Conservation (phyloP, 2,329 filamentous ascomycete genomes). For the Penicillium olsonii region DNA sequence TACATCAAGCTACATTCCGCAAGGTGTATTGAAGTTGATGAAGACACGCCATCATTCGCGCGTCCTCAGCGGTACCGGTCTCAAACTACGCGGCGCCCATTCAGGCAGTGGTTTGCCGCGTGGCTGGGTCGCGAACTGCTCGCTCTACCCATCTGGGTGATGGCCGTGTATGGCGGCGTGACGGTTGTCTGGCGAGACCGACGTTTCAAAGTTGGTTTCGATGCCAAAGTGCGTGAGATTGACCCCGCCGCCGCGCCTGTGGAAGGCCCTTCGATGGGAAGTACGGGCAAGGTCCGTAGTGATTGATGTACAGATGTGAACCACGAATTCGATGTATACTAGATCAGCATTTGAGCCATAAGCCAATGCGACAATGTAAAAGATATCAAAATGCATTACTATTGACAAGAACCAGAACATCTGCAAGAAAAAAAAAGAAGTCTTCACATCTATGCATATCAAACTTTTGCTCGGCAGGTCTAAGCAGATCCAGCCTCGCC, state of each 20-base stretch:
- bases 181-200: conserved; percentile 86
- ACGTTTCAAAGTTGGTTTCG: conserved; percentile 75
- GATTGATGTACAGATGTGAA: conserved; percentile 16
- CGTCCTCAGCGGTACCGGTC: conserved; percentile 46
- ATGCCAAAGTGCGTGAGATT: conserved; percentile 75
- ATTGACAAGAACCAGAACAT: conserved; percentile 12
- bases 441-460: conserved; percentile 14
- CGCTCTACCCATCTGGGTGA: conserved; percentile 85
- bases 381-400: conserved; percentile 7
- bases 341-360: not conserved
- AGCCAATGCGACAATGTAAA: not conserved
- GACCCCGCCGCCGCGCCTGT: conserved; percentile 16
- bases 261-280: conserved; percentile 25
- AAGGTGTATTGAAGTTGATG: conserved; percentile 68
- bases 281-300: conserved; percentile 17
- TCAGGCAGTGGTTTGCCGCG: conserved; percentile 72
- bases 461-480: conserved; percentile 14
- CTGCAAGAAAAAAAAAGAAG: conserved; percentile 8
- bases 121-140: conserved; percentile 84
- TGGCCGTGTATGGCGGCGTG: conserved; percentile 84
- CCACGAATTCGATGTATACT: conserved; percentile 10
- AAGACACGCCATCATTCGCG: conserved; percentile 74
- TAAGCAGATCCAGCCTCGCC: conserved; percentile 22
- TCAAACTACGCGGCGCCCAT: conserved; percentile 53
- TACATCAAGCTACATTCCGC: conserved; percentile 75